These are phyloP conservation scores for Xylaria sp. DNA, from an alignment of 495 filamentous ascomycete species.

Conservation along the genomic window DNA sequence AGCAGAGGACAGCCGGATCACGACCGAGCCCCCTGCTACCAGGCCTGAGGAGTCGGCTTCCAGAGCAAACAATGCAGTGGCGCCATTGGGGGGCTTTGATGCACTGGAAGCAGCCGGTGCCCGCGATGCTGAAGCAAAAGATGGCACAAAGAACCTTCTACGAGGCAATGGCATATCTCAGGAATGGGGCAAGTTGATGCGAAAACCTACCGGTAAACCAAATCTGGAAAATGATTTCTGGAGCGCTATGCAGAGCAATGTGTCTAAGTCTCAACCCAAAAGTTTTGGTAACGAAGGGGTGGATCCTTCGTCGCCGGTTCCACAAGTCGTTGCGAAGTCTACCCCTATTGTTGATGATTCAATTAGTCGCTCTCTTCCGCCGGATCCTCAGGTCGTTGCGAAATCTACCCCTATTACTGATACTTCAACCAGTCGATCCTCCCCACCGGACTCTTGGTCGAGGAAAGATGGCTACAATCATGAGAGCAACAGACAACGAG, in stretches of 20 bases:
- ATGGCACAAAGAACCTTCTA: background rate
- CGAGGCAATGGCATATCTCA: background rate
- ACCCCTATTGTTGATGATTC: background rate
- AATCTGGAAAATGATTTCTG: background rate
- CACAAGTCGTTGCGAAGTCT: background rate
- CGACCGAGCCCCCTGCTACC: background rate
- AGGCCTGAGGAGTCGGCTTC: too few relatives aligned
- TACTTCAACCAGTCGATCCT: background rate
- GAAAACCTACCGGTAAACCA: background rate
- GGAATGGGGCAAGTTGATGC: constrained; percentile 25
- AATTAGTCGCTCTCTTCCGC: background rate
- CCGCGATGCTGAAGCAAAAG: constrained; percentile 2
- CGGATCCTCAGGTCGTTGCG: background rate
- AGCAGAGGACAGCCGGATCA: background rate
- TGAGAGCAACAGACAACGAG: background rate
- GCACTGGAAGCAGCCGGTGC: background rate
- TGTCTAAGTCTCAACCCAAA: background rate
- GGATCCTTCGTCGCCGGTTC: background rate
- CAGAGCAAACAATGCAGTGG: background rate
- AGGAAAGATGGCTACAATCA: background rate
- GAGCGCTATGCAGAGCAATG: background rate
- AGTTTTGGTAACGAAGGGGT: background rate
- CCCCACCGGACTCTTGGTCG: background rate
- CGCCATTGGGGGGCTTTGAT: constrained; percentile 8
- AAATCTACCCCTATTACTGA: background rate